Base-by-base conservation (phyloP, 805 yeast genomes). In the Wickerhamiella vanderwaltii region DNA sequence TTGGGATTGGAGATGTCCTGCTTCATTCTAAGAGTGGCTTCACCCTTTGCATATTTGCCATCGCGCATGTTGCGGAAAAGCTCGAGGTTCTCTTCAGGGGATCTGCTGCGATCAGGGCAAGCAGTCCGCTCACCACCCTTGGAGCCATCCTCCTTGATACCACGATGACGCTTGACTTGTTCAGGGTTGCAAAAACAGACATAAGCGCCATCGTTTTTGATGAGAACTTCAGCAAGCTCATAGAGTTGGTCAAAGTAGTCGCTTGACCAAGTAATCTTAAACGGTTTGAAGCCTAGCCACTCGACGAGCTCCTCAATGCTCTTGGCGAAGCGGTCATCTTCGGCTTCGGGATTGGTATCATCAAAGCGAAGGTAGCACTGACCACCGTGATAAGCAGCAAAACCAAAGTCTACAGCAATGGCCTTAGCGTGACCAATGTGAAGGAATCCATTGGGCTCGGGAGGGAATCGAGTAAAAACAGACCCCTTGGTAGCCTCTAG, bases 371-470 rank as follows among this genome's bases (percentile, higher is more conserved):
- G 71, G 59, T 86, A 85, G 62, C 98, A 91, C 41, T 73, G 69
- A 49, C 99, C 99, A 47, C 74, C 71, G 60, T 86, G 69, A 64
- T 67, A 79, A 58, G 81, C 79, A 30, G 98, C 98, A 61, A 70
- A 91, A n/a, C 99, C 99, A 62, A 91, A 91, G 61, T 91, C 87
- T 42, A 88, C 95, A 75, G 91, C 82, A 58, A 91, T 88, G 40
- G 98, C 98, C 65, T 91, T 91, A 31, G 95, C 81, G 59, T 91
- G 99, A 34, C 99, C 98, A 61, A 91, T 88, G 61, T 91, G 98
- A 57, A 91, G 71, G 59, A 77, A 91, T 52, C 98, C 98, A 63
- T 93, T 88, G 31, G 98, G 98, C 65, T 91, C 98, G 5, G 98
- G 98, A 35, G 99, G 99, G 65, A 91, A 91, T 59, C 99, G 76